Conservation (phyloP, 2,329 filamentous ascomycete genomes). For the Rhynchosporium graminicola region DNA sequence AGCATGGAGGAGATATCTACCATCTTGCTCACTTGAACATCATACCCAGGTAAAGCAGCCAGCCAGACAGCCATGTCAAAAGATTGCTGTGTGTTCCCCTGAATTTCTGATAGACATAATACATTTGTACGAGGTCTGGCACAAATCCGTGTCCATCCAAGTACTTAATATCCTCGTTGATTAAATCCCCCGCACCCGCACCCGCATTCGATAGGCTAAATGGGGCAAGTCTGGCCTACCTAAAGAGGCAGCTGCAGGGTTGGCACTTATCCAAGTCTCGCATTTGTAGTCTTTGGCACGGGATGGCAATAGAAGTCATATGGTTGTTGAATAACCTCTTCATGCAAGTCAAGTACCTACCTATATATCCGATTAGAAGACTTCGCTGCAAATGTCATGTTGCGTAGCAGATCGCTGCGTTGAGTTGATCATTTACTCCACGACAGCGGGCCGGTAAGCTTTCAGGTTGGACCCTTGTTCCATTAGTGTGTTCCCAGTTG, state of each 20-base stretch:
- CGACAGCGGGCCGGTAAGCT: not conserved
- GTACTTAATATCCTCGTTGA: too few species aligned
- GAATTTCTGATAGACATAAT: too few species aligned
- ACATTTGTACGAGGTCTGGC: not conserved
- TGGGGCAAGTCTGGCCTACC: not conserved
- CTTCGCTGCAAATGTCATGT: not conserved
- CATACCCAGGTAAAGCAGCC: too few species aligned
- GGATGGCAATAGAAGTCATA: too few species aligned
- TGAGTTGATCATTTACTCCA: too few species aligned
- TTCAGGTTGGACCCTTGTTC: not conserved
- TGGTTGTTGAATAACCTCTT: too few species aligned
- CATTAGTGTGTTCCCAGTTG: constrained; percentile 1
- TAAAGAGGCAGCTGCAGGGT: constrained; percentile 9
- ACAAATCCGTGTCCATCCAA: not conserved
- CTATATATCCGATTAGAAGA: not conserved
- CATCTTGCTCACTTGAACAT: too few species aligned
- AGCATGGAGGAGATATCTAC: not conserved
- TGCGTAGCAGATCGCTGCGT: not conserved
- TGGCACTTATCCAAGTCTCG: constrained; percentile 3
- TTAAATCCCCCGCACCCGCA: not conserved
- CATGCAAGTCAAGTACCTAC: too few species aligned
- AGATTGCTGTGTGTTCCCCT: too few species aligned
- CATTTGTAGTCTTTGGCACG: not conserved
- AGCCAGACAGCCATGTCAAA: too few species aligned
- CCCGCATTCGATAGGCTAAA: constrained; percentile 1